Evolutionary conservation across 2,329 filamentous ascomycete genomes (phyloP).

Genomic region (Bipolaris oryzae): DNA sequence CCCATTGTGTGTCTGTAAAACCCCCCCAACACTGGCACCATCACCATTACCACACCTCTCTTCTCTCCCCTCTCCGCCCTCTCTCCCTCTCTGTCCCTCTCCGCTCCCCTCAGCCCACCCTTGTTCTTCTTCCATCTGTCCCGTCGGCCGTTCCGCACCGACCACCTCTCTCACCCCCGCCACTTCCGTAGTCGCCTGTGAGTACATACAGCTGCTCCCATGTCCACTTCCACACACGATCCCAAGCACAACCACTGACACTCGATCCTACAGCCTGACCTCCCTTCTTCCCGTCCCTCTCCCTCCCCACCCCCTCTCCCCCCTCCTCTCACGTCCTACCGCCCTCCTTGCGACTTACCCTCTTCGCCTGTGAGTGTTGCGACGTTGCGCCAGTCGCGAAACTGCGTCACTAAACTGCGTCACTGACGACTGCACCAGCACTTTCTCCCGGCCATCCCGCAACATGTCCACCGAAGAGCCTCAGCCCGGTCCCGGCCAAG

Average conservation of each 20-base stretch:
- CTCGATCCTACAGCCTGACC: constrained; percentile 23
- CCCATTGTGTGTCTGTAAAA: constrained; percentile 21
- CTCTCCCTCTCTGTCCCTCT: constrained; percentile 24
- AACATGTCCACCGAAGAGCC: constrained; percentile 53
- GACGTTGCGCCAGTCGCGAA: constrained; percentile 21
- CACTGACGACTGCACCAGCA: constrained; percentile 38
- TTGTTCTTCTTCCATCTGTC: constrained; percentile 18
- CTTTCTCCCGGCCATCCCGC: constrained; percentile 41
- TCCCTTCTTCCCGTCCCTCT: constrained; percentile 9
- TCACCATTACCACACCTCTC: constrained; percentile 27
- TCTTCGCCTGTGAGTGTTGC: constrained; percentile 27
- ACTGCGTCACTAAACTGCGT: constrained; percentile 41
- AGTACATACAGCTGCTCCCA: constrained; percentile 26
- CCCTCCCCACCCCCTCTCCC: constrained; percentile 16
- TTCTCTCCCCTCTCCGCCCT: constrained; percentile 28
- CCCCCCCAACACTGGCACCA: constrained; percentile 15
- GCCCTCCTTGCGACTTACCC: constrained; percentile 7
- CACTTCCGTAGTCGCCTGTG: constrained; percentile 42
- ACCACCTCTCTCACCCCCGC: constrained; percentile 44
- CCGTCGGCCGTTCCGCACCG: constrained; percentile 34
- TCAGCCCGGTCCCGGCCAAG: constrained; percentile 40
- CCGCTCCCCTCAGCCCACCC: constrained; percentile 24
- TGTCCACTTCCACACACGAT: constrained; percentile 19
- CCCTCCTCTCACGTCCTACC: constrained; percentile 5
- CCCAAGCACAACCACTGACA: constrained; percentile 33